Evolutionary conservation across 2,329 filamentous ascomycete genomes (phyloP).

Genomic region (Capronia americana): DNA sequence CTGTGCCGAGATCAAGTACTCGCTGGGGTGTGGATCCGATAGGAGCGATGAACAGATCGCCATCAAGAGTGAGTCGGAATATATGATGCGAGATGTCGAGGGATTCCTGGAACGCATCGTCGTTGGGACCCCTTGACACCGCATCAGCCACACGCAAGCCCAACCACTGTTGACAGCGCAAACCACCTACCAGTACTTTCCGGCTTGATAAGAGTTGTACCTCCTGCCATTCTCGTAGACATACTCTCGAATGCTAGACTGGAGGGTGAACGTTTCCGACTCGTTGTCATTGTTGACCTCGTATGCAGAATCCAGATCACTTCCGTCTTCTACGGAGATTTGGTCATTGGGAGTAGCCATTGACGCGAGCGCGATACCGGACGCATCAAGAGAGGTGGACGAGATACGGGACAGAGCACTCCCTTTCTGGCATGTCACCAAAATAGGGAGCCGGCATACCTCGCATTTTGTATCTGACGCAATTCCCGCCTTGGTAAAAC

Average conservation of each 20-base stretch:
- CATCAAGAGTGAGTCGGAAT: conserved; percentile 44
- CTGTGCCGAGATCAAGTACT: conserved; percentile 41
- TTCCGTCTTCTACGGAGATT: background rate
- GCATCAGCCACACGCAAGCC: background rate
- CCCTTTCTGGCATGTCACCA: too few species aligned
- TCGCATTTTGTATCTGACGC: too few species aligned
- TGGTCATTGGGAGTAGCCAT: background rate
- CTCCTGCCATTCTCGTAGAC: conserved; percentile 31
- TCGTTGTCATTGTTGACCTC: background rate
- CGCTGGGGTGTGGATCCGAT: conserved; percentile 41
- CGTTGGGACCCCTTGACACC: conserved; percentile 43
- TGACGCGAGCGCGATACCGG: background rate
- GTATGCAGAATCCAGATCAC: background rate
- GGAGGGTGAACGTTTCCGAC: conserved; percentile 22
- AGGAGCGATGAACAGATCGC: conserved; percentile 49
- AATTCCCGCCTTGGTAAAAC: too few species aligned
- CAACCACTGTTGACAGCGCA: background rate
- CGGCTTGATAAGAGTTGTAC: conserved; percentile 32
- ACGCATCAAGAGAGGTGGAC: background rate
- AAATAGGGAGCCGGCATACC: too few species aligned
- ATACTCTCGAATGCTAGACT: conserved; percentile 24
- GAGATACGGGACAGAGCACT: too few species aligned
- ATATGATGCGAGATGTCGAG: conserved; percentile 26
- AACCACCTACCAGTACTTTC: conserved; percentile 28
- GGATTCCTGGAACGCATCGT: conserved; percentile 52